Evolutionary conservation across 2,329 filamentous ascomycete species (phyloP).

Genomic region (Rugonectria rugulosa): DNA sequence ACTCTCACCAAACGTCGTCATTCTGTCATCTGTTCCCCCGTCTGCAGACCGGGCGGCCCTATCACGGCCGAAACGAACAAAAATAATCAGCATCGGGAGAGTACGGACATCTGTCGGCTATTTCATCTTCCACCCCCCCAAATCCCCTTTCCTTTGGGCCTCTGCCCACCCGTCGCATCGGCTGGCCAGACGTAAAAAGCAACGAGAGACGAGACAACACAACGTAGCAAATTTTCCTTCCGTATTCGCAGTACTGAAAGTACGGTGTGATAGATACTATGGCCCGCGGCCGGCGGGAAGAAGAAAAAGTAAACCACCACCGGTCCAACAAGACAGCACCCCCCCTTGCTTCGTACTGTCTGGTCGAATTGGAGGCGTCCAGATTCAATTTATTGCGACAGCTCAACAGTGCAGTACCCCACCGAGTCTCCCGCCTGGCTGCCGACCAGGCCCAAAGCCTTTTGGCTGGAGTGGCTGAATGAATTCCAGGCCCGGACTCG

Average conservation of each 20-base stretch:
- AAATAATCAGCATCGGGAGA: neutral
- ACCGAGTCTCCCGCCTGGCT: no score
- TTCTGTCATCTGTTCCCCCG: neutral
- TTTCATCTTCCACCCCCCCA: neutral
- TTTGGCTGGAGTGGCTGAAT: neutral
- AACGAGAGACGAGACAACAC: no score
- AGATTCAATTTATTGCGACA: no score
- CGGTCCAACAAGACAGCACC: no score
- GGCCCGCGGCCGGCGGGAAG: neutral
- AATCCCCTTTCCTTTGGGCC: no score
- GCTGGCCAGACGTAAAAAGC: neutral
- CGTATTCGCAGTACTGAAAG: no score
- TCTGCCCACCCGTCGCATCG: neutral
- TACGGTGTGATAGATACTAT: neutral
- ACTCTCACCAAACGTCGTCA: neutral
- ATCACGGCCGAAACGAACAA: neutral
- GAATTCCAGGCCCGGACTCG: conserved; percentile 1
- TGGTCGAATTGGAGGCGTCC: neutral
- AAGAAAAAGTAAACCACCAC: neutral
- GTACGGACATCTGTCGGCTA: neutral
- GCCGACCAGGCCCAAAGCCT: no score
- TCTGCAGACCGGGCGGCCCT: no score
- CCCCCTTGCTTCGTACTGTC: no score
- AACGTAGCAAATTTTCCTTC: no score
- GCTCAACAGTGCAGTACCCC: no score